phyloP scores from a whole-genome alignment of 768 basidiomycete genomes.

The Pleurotus tuber-regium region DNA sequence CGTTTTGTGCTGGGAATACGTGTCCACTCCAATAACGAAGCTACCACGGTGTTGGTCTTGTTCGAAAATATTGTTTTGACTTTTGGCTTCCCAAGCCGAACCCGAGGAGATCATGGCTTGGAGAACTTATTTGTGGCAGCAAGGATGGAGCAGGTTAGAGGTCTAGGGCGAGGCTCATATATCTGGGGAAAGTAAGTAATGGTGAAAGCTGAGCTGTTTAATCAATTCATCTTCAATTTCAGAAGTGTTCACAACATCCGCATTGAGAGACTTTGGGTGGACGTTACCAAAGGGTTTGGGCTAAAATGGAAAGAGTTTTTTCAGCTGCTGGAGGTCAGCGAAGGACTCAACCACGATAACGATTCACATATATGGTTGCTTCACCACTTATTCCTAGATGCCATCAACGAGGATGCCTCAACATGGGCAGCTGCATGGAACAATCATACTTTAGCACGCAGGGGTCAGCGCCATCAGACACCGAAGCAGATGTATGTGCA shows the following conservation, averaged over 20 bases:
- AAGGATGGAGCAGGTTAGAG: slow-evolving; percentile 16
- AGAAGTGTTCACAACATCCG: slow-evolving; percentile 40
- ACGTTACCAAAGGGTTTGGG: slow-evolving; percentile 32
- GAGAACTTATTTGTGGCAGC: slow-evolving; percentile 23
- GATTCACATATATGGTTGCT: slow-evolving; percentile 37
- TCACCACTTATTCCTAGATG: slow-evolving; percentile 32
- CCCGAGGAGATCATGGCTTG: slow-evolving; percentile 25
- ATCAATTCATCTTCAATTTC: background rate
- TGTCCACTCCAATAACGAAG: slow-evolving; percentile 26
- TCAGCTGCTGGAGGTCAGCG: slow-evolving; percentile 25
- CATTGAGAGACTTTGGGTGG: slow-evolving; percentile 37
- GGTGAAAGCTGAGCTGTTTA: background rate
- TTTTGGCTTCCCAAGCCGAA: slow-evolving; percentile 29
- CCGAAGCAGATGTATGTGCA: slow-evolving; percentile 30
- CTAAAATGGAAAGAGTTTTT: slow-evolving; percentile 39
- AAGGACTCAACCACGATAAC: slow-evolving; percentile 23
- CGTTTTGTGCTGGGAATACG: slow-evolving; percentile 27
- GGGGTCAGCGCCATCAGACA: slow-evolving; percentile 14
- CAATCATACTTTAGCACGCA: slow-evolving; percentile 23
- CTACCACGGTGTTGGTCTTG: slow-evolving; percentile 19
- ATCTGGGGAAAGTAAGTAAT: slow-evolving; percentile 20
- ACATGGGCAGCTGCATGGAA: slow-evolving; percentile 36
- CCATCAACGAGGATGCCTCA: slow-evolving; percentile 27
- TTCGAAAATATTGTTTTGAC: slow-evolving; percentile 19
- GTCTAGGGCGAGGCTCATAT: slow-evolving; percentile 18